Percentiles rank a stretch among this genome's conserved stretches.
These are phyloP conservation scores for Pochonia chlamydosporia DNA, from an alignment of 2,329 filamentous ascomycete genomes.

Conservation along the genomic window DNA sequence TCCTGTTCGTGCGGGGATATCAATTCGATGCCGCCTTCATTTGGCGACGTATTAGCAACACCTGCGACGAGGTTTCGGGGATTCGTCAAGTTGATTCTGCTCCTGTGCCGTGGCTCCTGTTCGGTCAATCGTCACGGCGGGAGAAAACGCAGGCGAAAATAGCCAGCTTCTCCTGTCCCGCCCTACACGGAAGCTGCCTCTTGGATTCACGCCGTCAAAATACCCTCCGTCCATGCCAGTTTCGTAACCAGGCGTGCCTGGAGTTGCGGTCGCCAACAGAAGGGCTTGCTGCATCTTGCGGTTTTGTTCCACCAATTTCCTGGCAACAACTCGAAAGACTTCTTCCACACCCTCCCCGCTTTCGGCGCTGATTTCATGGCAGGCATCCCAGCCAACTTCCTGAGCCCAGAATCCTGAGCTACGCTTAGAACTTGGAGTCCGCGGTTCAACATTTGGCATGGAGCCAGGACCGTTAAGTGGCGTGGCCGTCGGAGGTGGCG, in stretches of 20 bases:
- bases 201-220: conserved; percentile 42
- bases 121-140: conserved; percentile 43
- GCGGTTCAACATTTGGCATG: conserved; percentile 37
- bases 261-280: conserved; percentile 46
- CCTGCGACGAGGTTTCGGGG: conserved; percentile 18
- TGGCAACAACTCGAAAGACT: conserved; percentile 70
- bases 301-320: conserved; percentile 60
- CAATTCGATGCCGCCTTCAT: too few species aligned
- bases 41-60: conserved; percentile 22
- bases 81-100: conserved; percentile 12
- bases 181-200: conserved; percentile 51
- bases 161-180: conserved; percentile 55
- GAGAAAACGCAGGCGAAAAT: conserved; percentile 49
- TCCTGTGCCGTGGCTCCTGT: conserved; percentile 25
- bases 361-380: conserved; percentile 93
- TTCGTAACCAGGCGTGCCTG: conserved; percentile 42
- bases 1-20: background rate
- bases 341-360: conserved; percentile 94
- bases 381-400: conserved; percentile 93
- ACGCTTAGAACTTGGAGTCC: conserved; percentile 57
- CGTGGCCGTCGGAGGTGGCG: conserved; percentile 60
- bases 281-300: conserved; percentile 56
- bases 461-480: conserved; percentile 24
- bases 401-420: conserved; percentile 83
- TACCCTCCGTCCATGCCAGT: conserved; percentile 41